A percentile compares a stretch with the other conserved stretches of the same genome.
Evolutionary conservation across 129 eudicot species (phyloP).

Genomic region (Ambrosia artemisiifolia): DNA sequence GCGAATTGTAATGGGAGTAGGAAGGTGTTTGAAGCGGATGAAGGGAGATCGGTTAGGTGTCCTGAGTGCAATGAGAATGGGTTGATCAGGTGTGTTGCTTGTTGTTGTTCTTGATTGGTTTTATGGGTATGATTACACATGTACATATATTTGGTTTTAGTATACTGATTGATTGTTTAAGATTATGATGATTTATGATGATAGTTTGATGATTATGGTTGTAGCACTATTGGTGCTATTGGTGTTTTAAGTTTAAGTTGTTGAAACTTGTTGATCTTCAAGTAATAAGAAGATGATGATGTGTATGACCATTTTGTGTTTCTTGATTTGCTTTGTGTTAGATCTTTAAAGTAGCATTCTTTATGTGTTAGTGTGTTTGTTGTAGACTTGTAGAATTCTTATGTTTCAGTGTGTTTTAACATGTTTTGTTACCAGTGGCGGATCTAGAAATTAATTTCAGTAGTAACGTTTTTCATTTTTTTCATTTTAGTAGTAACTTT

Average conservation of each 20-base stretch:
- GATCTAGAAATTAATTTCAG: too few species aligned
- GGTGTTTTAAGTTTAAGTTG: constrained; percentile 15
- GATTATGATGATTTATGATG: constrained; percentile 10
- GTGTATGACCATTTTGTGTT: constrained; percentile 5
- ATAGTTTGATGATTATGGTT: background rate
- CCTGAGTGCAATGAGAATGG: constrained; percentile 88
- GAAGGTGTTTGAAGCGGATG: constrained; percentile 72
- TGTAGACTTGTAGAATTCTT: background rate
- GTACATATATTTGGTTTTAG: constrained; percentile 26
- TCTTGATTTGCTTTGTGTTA: constrained; percentile 6
- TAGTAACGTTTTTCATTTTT: too few species aligned
- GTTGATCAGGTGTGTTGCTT: constrained; percentile 65
- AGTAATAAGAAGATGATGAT: constrained; percentile 30
- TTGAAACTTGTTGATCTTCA: constrained; percentile 26
- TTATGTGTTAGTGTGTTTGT: background rate
- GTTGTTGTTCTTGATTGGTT: constrained; percentile 71
- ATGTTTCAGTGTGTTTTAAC: background rate
- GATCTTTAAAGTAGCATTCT: background rate
- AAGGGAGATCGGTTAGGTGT: constrained; percentile 64
- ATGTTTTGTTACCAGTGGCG: constrained; percentile 4
- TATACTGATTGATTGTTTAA: constrained; percentile 2
- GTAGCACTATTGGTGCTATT: constrained; percentile 11
- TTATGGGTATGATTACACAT: background rate
- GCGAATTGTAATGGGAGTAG: constrained; percentile 78
- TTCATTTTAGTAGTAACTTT: too few species aligned